These are phyloP conservation scores for Cyclocybe cylindracea DNA, from an alignment of 768 basidiomycete genomes.

Conservation along the genomic window DNA sequence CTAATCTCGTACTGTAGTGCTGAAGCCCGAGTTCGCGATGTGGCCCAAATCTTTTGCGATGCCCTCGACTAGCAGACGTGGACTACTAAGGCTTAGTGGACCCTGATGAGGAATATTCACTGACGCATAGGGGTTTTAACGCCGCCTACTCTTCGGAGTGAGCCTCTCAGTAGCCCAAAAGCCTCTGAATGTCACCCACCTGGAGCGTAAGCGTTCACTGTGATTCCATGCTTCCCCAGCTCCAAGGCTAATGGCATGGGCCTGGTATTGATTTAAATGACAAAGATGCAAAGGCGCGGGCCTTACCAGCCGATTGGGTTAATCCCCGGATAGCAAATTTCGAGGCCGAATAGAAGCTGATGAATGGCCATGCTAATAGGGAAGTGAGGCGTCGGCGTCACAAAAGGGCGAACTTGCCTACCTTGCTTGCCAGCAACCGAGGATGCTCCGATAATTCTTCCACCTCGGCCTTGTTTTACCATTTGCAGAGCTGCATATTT, in stretches of 20 bases:
- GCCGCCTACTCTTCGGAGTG: not conserved
- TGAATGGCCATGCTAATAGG: conserved; percentile 5
- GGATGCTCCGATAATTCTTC: conserved; percentile 53
- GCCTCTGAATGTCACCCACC: conserved; percentile 22
- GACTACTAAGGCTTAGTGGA: no score
- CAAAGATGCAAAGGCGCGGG: not conserved
- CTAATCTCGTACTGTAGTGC: no score
- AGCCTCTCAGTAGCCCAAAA: not conserved
- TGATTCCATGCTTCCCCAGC: conserved; percentile 23
- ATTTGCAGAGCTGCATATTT: conserved; percentile 64
- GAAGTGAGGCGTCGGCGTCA: not conserved
- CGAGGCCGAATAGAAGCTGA: conserved; percentile 24
- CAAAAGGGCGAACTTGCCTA: not conserved
- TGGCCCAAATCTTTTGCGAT: no score
- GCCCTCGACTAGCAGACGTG: no score
- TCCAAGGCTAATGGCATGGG: conserved; percentile 16
- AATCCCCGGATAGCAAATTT: conserved; percentile 40
- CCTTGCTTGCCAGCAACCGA: conserved; percentile 32
- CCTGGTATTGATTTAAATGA: not conserved
- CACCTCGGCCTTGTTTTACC: conserved; percentile 52
- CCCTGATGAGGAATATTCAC: not conserved
- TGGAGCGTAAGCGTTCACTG: conserved; percentile 30
- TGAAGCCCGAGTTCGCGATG: no score
- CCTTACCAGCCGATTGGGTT: conserved; percentile 34
- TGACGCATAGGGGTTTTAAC: not conserved